phyloP scores from a whole-genome alignment of 208 protist species.

The Spongospora subterranea region DNA sequence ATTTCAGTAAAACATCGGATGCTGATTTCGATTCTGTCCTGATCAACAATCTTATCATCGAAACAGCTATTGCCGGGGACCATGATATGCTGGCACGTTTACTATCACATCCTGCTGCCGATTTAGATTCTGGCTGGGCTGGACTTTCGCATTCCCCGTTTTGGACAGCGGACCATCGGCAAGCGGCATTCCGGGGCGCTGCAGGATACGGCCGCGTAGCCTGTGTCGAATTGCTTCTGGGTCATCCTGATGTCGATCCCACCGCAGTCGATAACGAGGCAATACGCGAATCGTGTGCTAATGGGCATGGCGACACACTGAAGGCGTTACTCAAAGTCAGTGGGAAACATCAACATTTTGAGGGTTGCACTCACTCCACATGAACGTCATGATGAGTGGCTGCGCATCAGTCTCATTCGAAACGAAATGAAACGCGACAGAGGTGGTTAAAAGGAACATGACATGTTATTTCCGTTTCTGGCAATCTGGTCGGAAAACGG shows the following conservation, averaged over 20 bases:
- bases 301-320: background rate
- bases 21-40: background rate
- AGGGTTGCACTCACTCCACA: background rate
- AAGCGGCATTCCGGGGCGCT: constrained; percentile 13
- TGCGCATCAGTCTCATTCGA: background rate
- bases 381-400: background rate
- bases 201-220: background rate
- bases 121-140: background rate
- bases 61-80: background rate
- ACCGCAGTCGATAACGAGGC: constrained; percentile 18
- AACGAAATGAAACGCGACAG: background rate
- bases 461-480: background rate
- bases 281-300: background rate
- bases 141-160: constrained; percentile 7
- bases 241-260: background rate
- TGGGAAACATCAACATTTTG: background rate
- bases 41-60: background rate
- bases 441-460: background rate
- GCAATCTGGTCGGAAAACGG: background rate
- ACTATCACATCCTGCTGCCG: background rate
- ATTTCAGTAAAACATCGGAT: too few relatives aligned
- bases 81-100: background rate
- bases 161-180: background rate
- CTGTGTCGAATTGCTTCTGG: background rate
- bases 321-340: background rate